Base-by-base conservation (phyloP, 768 basidiomycete species). In the Agrocybe pediades region DNA sequence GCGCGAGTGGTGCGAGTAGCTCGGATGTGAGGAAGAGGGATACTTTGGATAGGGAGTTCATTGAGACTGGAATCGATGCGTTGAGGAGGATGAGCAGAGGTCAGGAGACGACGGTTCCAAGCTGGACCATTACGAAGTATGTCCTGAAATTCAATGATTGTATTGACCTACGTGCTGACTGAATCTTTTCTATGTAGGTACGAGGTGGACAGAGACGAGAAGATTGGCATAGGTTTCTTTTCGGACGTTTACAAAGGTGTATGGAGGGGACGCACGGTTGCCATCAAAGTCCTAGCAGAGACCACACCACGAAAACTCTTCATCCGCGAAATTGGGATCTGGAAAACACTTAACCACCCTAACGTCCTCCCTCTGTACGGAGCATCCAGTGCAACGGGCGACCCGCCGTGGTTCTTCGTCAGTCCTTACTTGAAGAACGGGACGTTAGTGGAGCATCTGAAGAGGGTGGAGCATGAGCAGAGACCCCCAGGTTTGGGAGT, bases 391-490 rank as follows among this genome's bases (percentile, higher is more conserved):
- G 78, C 88, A 0, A 74, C 75, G 7, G 81, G 84, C 13, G 84
- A 86, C 39, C 82, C 84, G 11, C 90, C 88, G 11, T 92, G 85
- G 84, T 90, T 88, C 71, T 80, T 89, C 46, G 90, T 95, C 44
- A 86, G 84, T 61, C 86, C 88, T 30, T 91, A 88, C 65, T 76
- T 82, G 69, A 70, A 79, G 56, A 75, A 87, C 33, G 88, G 89
- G 20, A 85, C 79, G 58, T 70, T 93, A 30, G 78, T 81, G 16
- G 74, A 74, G 53, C 88, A 78, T 62, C 69, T 93, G 59, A 79
- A 78, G 62, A 58, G 63, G 53, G 67, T 75, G 8, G 67, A 58
- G 47, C 61, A 51, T n/a, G 63, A 68, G 21, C 26, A 56, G 11
- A 59, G 46, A 9, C 60, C 64, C 13, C 45, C 55, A 16, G 61